Evolutionary conservation across 1,284 basidiomycete species (phyloP).

Genomic region (Thelephora terrestris): DNA sequence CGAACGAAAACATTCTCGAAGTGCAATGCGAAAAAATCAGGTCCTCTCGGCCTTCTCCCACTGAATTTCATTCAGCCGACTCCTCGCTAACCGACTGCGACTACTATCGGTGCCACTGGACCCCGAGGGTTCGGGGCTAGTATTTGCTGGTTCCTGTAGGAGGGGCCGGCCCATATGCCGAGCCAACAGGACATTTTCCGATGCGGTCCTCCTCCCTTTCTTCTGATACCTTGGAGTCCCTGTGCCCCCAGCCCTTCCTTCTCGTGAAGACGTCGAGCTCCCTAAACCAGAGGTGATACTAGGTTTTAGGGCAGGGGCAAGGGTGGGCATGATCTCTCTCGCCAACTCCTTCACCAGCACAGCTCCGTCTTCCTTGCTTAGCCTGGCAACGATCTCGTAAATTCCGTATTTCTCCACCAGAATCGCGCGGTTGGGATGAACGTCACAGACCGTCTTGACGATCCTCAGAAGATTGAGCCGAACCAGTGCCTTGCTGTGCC

Average conservation of each 20-base stretch:
- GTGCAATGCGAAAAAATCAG: not conserved
- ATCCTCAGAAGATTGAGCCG: constrained; percentile 85
- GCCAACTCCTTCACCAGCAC: constrained; percentile 86
- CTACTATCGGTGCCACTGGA: constrained; percentile 8
- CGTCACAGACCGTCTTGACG: constrained; percentile 78
- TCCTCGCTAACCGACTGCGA: constrained; percentile 8
- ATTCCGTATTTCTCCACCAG: constrained; percentile 75
- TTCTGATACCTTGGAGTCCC: constrained; percentile 33
- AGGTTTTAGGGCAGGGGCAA: constrained; percentile 58
- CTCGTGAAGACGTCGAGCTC: constrained; percentile 13
- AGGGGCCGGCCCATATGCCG: constrained; percentile 21
- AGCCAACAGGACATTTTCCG: constrained; percentile 35
- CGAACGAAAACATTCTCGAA: not conserved
- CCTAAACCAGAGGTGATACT: not conserved
- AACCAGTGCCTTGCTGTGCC: constrained; percentile 76
- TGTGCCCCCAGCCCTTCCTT: constrained; percentile 24
- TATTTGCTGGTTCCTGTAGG: constrained; percentile 2
- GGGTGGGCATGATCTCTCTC: constrained; percentile 67
- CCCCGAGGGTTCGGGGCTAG: constrained; percentile 5
- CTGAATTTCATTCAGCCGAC: constrained; percentile 13
- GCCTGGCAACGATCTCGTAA: constrained; percentile 63
- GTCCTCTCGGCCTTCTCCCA: constrained; percentile 14
- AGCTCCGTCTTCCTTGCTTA: constrained; percentile 78
- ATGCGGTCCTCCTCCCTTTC: constrained; percentile 51
- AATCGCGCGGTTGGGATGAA: constrained; percentile 75